Percentiles rank a stretch among this genome's conserved stretches.
These are phyloP conservation scores for Ochromonas danica DNA, from an alignment of 108 stramenopile species.

Conservation along the genomic window DNA sequence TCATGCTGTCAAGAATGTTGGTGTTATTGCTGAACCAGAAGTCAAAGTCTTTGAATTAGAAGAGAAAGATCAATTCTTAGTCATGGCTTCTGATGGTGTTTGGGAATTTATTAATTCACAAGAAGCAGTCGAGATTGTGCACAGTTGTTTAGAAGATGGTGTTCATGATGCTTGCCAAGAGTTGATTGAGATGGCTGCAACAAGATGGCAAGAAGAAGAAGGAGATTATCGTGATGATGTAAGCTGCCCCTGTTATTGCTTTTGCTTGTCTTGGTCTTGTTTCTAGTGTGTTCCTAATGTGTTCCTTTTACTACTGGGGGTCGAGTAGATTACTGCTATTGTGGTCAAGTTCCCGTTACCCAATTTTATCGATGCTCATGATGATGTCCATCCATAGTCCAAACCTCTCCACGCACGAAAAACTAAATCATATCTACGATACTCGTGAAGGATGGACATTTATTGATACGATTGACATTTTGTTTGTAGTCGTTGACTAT, in stretches of 20 bases:
- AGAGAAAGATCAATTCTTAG: conserved; percentile 70
- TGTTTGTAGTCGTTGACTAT: too few species aligned
- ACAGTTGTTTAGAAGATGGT: neutral
- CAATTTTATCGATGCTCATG: too few species aligned
- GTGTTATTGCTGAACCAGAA: conserved; percentile 59
- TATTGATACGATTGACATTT: too few species aligned
- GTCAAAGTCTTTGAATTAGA: conserved; percentile 62
- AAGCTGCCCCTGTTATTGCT: neutral
- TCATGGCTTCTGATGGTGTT: conserved; percentile 87
- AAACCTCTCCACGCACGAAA: too few species aligned
- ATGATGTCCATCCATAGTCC: too few species aligned
- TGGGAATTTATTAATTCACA: conserved; percentile 86
- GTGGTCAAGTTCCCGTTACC: conserved; percentile 64
- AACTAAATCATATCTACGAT: too few species aligned
- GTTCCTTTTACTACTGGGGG: neutral
- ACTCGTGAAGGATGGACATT: too few species aligned
- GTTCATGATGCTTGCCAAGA: conserved; percentile 63
- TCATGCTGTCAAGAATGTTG: conserved; percentile 56
- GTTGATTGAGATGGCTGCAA: conserved; percentile 79
- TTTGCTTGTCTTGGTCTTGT: conserved; percentile 8
- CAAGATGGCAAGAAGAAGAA: conserved; percentile 86
- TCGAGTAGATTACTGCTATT: conserved; percentile 71
- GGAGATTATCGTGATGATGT: conserved; percentile 91
- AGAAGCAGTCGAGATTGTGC: conserved; percentile 53
- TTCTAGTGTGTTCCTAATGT: neutral